Evolutionary conservation across 768 basidiomycete species (phyloP).

Genomic region (Sistotremastrum niveocremeum): DNA sequence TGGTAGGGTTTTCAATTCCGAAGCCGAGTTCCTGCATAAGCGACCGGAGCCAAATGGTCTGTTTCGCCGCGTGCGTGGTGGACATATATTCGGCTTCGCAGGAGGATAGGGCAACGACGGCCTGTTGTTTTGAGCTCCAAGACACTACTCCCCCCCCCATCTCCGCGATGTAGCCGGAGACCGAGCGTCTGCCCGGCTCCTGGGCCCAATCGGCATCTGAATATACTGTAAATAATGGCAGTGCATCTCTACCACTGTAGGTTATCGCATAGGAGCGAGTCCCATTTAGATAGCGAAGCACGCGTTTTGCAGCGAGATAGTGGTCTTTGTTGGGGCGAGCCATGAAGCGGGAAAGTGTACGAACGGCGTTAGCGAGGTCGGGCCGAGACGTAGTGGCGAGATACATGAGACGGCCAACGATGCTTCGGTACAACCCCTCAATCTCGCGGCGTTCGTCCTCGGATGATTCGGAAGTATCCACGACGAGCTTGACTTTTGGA

Average conservation of each 20-base stretch:
- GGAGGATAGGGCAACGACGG: slow-evolving; percentile 12
- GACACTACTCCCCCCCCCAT: slow-evolving; percentile 15
- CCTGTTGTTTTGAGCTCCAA: slow-evolving; percentile 15
- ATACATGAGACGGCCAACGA: slow-evolving; percentile 18
- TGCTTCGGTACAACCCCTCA: slow-evolving; percentile 7
- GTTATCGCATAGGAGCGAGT: slow-evolving; percentile 6
- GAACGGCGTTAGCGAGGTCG: slow-evolving; percentile 11
- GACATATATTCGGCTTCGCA: slow-evolving; percentile 19
- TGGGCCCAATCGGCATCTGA: slow-evolving; percentile 18
- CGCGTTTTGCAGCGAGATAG: slow-evolving; percentile 13
- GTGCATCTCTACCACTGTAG: slow-evolving; percentile 7
- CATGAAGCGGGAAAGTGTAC: slow-evolving; percentile 11
- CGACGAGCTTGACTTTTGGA: slow-evolving; percentile 8
- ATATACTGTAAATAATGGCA: slow-evolving; percentile 11
- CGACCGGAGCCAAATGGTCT: slow-evolving; percentile 7
- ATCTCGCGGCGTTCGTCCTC: slow-evolving; percentile 1
- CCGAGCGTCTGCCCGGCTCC: slow-evolving; percentile 16
- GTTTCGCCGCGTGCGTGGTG: slow-evolving; percentile 4
- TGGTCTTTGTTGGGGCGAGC: slow-evolving; percentile 12
- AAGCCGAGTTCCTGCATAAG: slow-evolving; percentile 12
- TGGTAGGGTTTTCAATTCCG: slow-evolving; percentile 5
- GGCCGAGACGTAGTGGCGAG: slow-evolving; percentile 4
- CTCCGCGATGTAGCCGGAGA: slow-evolving; percentile 19
- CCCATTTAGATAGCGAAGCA: slow-evolving; percentile 13
- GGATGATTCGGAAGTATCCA: slow-evolving; percentile 2